Percentiles rank a stretch among this genome's conserved stretches.
Conservation (phyloP, 139 green algal genomes). For the Nannochloris sp. region DNA sequence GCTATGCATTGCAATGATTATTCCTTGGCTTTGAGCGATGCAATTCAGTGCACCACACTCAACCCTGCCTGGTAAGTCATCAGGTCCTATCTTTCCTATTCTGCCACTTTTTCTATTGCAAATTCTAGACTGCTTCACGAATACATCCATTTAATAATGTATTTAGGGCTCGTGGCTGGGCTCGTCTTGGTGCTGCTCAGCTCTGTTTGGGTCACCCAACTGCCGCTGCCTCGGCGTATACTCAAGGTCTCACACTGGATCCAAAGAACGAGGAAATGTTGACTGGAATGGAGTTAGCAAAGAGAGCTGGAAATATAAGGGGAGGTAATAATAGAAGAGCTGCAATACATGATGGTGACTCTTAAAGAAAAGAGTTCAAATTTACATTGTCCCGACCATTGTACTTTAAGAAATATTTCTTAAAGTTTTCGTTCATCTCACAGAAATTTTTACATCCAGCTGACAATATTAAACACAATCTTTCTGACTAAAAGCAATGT, state of each 20-base stretch:
- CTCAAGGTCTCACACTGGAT: slow-evolving; percentile 4
- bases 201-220: slow-evolving; percentile 10
- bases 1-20: not conserved
- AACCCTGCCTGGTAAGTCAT: slow-evolving; percentile 16
- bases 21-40: slow-evolving; percentile 18
- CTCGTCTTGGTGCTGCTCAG: slow-evolving; percentile 20
- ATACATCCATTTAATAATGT: not conserved
- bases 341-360: not conserved
- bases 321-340: not conserved
- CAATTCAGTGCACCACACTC: slow-evolving; percentile 17
- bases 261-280: slow-evolving; percentile 1
- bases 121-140: not conserved
- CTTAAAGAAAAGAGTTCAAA: too few relatives aligned
- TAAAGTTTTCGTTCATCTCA: too few relatives aligned
- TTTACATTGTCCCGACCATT: too few relatives aligned
- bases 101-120: too few relatives aligned
- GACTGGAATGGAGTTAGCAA: slow-evolving; percentile 17
- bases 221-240: slow-evolving; percentile 10
- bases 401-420: too few relatives aligned
- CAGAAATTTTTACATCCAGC: too few relatives aligned
- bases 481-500: too few relatives aligned
- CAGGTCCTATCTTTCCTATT: not conserved
- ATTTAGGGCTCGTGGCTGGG: slow-evolving; percentile 21
- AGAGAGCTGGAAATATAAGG: not conserved
- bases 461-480: too few relatives aligned